A percentile compares a stretch with the other conserved stretches of the same genome.
phyloP scores from a whole-genome alignment of 2,329 filamentous ascomycete species.

The Arthrobotrys entomopaga region DNA sequence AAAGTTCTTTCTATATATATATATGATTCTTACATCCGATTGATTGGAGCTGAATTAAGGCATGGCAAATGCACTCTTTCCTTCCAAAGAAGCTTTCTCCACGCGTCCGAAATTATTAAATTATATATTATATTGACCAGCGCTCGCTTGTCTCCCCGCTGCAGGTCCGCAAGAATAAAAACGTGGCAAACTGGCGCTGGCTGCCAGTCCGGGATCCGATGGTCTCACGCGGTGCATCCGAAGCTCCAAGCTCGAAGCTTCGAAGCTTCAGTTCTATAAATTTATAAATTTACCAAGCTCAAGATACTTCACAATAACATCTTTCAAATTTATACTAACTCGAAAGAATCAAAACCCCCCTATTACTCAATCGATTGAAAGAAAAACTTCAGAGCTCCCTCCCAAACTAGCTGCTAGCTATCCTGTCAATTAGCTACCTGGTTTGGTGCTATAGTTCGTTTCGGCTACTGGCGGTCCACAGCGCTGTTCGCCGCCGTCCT shows the following conservation, averaged over 20 bases:
- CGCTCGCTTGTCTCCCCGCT: slow-evolving; percentile 30
- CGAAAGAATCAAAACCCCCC: neutral
- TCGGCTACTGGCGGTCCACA: slow-evolving; percentile 52
- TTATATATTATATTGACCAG: too few species aligned
- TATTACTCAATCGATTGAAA: slow-evolving; percentile 1
- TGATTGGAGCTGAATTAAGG: too few species aligned
- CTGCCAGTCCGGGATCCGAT: slow-evolving; percentile 9
- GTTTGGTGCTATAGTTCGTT: slow-evolving; percentile 1
- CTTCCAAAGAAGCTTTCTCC: too few species aligned
- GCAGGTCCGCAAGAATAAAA: slow-evolving; percentile 39
- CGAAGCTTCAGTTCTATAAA: slow-evolving; percentile 5
- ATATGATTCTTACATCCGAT: too few species aligned
- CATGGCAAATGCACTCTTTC: too few species aligned
- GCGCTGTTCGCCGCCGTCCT: slow-evolving; percentile 18
- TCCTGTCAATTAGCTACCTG: neutral
- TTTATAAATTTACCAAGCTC: neutral
- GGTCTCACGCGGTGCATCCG: neutral
- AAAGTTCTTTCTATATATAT: too few species aligned
- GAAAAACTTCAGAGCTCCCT: slow-evolving; percentile 24
- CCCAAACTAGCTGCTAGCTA: neutral
- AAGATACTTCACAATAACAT: neutral
- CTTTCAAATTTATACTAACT: neutral
- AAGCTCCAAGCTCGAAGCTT: slow-evolving; percentile 7
- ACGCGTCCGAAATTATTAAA: too few species aligned
- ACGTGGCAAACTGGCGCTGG: slow-evolving; percentile 30